Conservation (phyloP, 2,329 filamentous ascomycete genomes). For the Geosmithia putterillii region DNA sequence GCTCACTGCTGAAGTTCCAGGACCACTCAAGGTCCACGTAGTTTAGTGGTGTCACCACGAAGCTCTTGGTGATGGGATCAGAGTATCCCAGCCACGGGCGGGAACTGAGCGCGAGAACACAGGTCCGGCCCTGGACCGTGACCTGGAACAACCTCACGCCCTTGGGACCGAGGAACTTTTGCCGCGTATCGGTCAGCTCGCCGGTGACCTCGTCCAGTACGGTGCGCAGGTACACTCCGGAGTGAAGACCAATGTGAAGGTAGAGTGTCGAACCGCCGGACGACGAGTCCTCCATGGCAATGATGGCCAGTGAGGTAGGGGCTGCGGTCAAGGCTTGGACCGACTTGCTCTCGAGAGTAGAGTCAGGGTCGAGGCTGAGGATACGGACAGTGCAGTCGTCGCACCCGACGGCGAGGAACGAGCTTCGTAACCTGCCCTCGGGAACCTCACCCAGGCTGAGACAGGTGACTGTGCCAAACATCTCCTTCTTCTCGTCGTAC, state of each 20-base stretch:
- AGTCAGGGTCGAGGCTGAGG: conserved; percentile 78
- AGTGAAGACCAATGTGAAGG: conserved; percentile 90
- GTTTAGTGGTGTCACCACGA: conserved; percentile 84
- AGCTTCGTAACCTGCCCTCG: conserved; percentile 76
- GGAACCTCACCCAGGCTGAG: conserved; percentile 90
- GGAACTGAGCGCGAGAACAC: conserved; percentile 81
- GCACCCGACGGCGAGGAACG: conserved; percentile 90
- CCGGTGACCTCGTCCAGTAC: conserved; percentile 92
- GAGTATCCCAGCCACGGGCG: conserved; percentile 95
- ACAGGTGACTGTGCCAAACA: conserved; percentile 90
- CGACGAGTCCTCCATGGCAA: conserved; percentile 89
- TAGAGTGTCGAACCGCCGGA: conserved; percentile 82
- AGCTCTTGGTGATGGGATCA: conserved; percentile 73
- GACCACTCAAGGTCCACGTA: conserved; percentile 85
- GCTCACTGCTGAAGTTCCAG: conserved; percentile 93
- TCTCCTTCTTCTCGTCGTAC: conserved; percentile 88
- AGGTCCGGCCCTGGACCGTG: conserved; percentile 72
- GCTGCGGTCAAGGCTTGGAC: conserved; percentile 88
- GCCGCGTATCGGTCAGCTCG: conserved; percentile 86
- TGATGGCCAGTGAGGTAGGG: conserved; percentile 79
- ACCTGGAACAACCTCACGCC: conserved; percentile 84
- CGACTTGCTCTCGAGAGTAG: conserved; percentile 84
- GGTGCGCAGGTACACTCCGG: conserved; percentile 89
- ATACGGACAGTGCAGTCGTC: conserved; percentile 95
- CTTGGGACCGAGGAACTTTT: conserved; percentile 87